These are phyloP conservation scores for Serendipita sp. DNA, from an alignment of 768 basidiomycete genomes.

Conservation along the genomic window DNA sequence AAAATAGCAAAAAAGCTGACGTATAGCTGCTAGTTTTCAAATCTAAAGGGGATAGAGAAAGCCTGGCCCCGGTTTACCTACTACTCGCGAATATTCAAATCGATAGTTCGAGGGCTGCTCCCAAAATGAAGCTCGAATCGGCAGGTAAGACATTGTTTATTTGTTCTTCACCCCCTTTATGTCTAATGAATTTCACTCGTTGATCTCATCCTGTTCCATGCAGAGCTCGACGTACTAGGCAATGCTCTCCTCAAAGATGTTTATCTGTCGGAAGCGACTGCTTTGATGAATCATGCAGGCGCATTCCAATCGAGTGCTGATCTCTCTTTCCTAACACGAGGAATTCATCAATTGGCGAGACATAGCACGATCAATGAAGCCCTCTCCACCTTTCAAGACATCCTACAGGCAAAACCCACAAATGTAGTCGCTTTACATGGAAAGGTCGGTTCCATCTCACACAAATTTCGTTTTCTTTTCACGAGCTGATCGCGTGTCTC, in stretches of 20 bases:
- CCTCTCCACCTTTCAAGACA: conserved; percentile 61
- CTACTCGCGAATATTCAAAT: conserved; percentile 78
- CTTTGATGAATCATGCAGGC: conserved; percentile 45
- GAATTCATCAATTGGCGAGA: conserved; percentile 66
- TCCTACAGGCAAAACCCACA: conserved; percentile 62
- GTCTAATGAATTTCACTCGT: background rate
- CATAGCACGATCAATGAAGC: conserved; percentile 69
- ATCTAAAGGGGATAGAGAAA: conserved; percentile 21
- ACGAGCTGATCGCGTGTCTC: background rate
- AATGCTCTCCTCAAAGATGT: conserved; percentile 50
- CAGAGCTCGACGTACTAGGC: conserved; percentile 51
- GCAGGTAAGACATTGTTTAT: conserved; percentile 42
- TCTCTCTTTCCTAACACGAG: conserved; percentile 51
- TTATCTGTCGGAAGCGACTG: conserved; percentile 53
- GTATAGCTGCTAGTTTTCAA: conserved; percentile 23
- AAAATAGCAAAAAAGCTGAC: conserved; percentile 36
- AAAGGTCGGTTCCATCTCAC: conserved; percentile 35
- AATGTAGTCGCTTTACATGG: conserved; percentile 81
- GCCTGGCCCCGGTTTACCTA: conserved; percentile 56
- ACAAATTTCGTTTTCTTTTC: background rate
- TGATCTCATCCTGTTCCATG: background rate
- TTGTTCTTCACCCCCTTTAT: background rate
- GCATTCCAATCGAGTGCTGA: conserved; percentile 41
- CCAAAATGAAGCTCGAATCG: conserved; percentile 56
- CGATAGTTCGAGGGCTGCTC: conserved; percentile 64